phyloP scores from a whole-genome alignment of 2,329 filamentous ascomycete genomes.

The Neofusicoccum kwambonambiense region DNA sequence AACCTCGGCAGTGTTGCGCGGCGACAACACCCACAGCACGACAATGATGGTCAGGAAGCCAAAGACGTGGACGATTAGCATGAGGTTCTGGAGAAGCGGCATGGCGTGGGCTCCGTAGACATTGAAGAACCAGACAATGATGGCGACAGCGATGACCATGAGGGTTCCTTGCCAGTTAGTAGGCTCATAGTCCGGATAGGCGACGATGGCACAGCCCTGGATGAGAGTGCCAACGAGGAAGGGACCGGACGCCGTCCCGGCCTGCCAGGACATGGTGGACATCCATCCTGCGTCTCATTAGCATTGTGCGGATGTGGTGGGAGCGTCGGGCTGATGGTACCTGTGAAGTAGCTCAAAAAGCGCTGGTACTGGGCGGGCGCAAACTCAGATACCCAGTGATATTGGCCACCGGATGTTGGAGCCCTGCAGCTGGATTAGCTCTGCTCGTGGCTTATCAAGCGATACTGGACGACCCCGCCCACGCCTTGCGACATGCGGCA shows the following conservation, averaged over 20 bases:
- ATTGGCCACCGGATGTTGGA: conserved; percentile 19
- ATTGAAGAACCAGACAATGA: conserved; percentile 46
- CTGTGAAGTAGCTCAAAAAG: conserved; percentile 21
- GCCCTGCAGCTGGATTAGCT: neutral
- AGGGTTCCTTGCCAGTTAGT: conserved; percentile 51
- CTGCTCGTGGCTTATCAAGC: neutral
- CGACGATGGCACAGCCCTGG: conserved; percentile 42
- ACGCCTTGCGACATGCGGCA: too few species aligned
- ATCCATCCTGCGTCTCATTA: conserved; percentile 44
- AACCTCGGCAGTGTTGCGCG: conserved; percentile 28
- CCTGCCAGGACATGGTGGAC: conserved; percentile 51
- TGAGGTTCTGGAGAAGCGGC: conserved; percentile 36
- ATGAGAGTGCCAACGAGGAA: conserved; percentile 51
- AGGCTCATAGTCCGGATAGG: conserved; percentile 43
- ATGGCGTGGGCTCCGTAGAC: conserved; percentile 31
- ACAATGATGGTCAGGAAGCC: conserved; percentile 47
- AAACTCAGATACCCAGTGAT: conserved; percentile 20
- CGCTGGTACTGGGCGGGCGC: conserved; percentile 20
- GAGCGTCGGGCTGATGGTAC: neutral
- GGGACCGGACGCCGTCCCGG: conserved; percentile 48
- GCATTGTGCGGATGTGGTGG: neutral
- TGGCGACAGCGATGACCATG: conserved; percentile 47
- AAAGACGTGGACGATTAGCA: conserved; percentile 42
- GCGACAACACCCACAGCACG: conserved; percentile 37
- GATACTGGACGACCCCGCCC: too few species aligned